These are phyloP conservation scores for Rhododendron williamsianum DNA, from an alignment of 148 eudicot genomes.

Conservation along the genomic window DNA sequence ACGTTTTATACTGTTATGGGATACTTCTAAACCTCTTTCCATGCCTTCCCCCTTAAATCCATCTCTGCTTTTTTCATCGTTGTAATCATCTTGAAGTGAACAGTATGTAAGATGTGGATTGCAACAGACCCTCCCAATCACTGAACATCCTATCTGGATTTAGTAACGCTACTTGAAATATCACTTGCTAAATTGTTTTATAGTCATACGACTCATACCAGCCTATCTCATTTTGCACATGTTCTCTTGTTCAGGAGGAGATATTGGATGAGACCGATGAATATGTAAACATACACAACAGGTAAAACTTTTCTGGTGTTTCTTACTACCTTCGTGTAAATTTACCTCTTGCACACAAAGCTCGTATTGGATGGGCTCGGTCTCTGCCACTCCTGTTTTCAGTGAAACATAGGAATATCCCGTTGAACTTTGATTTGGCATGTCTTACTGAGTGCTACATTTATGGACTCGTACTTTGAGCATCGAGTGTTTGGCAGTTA, in stretches of 20 bases:
- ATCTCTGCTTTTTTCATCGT: not conserved
- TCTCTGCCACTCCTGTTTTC: not conserved
- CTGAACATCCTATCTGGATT: not conserved
- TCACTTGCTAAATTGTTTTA: not conserved
- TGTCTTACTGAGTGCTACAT: not conserved
- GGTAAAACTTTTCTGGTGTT: slow-evolving; percentile 31
- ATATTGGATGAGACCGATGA: slow-evolving; percentile 97
- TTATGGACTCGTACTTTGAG: not conserved
- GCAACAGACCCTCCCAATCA: not conserved
- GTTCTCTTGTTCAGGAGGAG: slow-evolving; percentile 63
- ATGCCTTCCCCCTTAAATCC: not conserved
- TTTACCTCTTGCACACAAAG: not conserved
- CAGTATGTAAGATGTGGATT: not conserved
- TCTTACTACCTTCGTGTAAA: not conserved
- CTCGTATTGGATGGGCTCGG: not conserved
- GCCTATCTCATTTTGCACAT: slow-evolving; percentile 12
- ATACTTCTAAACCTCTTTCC: not conserved
- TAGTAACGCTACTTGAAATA: not conserved
- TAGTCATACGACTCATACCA: not conserved
- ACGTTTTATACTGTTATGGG: not conserved
- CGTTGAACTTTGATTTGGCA: not conserved
- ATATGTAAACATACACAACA: slow-evolving; percentile 93
- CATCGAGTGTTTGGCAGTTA: not conserved
- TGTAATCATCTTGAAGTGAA: not conserved
- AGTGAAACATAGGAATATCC: not conserved